These are phyloP conservation scores for Suhomyces guaymorum DNA, from an alignment of 1,139 yeast species.

Conservation along the genomic window DNA sequence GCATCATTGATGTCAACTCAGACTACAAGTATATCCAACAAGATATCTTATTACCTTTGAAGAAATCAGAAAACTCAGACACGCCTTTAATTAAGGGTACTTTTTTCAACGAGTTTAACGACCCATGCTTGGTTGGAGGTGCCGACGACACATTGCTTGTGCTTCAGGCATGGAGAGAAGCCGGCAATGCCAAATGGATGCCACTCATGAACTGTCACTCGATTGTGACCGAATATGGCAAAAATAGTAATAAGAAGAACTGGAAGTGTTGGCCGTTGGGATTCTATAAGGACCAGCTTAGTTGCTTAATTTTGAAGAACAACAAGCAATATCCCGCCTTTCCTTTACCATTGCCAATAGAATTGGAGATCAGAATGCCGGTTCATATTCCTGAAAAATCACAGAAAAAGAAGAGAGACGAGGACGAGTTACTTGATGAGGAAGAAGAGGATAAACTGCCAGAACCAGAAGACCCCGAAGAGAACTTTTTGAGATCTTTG, in stretches of 20 bases:
- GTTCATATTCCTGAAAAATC: constrained; percentile 29
- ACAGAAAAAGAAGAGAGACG: constrained; percentile 15
- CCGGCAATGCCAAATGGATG: constrained; percentile 80
- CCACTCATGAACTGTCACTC: constrained; percentile 74
- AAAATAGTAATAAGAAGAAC: constrained; percentile 47
- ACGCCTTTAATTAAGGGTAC: constrained; percentile 59
- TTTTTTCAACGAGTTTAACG: constrained; percentile 81
- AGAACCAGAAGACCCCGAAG: constrained; percentile 34
- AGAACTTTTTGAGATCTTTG: constrained; percentile 44
- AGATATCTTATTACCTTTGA: constrained; percentile 41
- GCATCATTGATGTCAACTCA: constrained; percentile 38
- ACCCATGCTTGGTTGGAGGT: constrained; percentile 82
- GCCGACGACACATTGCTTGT: constrained; percentile 67
- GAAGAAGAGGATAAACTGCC: constrained; percentile 29
- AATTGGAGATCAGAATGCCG: constrained; percentile 71
- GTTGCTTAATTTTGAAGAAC: constrained; percentile 74
- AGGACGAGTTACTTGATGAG: constrained; percentile 24
- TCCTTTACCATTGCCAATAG: constrained; percentile 84
- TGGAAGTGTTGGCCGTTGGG: constrained; percentile 90
- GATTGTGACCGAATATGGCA: constrained; percentile 55
- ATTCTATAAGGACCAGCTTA: constrained; percentile 62
- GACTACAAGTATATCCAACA: constrained; percentile 45
- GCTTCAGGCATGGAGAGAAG: constrained; percentile 74
- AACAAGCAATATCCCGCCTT: constrained; percentile 52
- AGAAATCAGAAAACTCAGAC: constrained; percentile 15